These are phyloP conservation scores for Sanghuangporus sanghuang DNA, from an alignment of 1,284 basidiomycete genomes.

Conservation along the genomic window DNA sequence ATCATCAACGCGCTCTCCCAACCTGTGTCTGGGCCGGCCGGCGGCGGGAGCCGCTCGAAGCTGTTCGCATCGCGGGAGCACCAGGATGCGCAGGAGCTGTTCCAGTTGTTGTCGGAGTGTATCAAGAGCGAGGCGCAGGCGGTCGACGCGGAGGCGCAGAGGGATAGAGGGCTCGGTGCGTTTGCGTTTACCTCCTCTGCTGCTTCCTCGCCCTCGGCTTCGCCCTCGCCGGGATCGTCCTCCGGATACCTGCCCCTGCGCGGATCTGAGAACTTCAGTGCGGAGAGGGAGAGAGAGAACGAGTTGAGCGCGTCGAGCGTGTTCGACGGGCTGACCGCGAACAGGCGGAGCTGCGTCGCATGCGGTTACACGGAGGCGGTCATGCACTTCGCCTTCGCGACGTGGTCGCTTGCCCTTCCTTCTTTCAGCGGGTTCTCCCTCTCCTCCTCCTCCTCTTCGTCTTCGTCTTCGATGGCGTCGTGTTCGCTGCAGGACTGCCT, in stretches of 20 bases:
- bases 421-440: constrained; percentile 24
- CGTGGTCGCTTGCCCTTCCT: constrained; percentile 76
- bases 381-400: constrained; percentile 82
- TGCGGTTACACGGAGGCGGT: constrained; percentile 88
- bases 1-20: constrained; percentile 67
- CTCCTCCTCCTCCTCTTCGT: too few relatives aligned
- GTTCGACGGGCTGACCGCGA: constrained; percentile 81
- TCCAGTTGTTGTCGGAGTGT: constrained; percentile 83
- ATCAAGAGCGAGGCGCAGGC: constrained; percentile 73
- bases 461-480: constrained; percentile 32
- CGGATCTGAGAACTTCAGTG: too few relatives aligned
- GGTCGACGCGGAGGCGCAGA: constrained; percentile 57
- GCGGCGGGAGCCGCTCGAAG: constrained; percentile 40
- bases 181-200: constrained; percentile 24
- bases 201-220: not conserved
- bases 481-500: constrained; percentile 72
- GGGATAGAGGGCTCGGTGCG: constrained; percentile 64
- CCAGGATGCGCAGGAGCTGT: constrained; percentile 95
- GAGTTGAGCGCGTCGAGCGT: constrained; percentile 55
- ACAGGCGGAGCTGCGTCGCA: constrained; percentile 71
- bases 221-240: not conserved
- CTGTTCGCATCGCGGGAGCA: constrained; percentile 84
- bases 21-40: constrained; percentile 38
- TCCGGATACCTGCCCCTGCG: too few relatives aligned
- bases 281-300: constrained; percentile 26